Evolutionary conservation across 805 yeast genomes (phyloP).

Genomic region (Candida broadrunensis): DNA sequence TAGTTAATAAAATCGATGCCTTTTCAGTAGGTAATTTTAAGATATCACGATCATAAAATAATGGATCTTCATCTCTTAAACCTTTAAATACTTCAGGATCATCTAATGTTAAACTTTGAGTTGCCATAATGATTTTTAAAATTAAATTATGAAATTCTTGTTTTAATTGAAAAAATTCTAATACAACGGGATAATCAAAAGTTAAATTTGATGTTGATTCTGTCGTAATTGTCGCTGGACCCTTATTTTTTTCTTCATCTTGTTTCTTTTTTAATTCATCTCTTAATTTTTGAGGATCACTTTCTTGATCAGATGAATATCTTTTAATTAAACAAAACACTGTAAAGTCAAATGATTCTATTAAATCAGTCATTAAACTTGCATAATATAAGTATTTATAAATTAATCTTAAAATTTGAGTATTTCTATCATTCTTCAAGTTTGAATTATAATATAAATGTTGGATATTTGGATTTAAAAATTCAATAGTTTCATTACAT

Average conservation of each 20-base stretch:
- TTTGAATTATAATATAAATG: constrained; percentile 32
- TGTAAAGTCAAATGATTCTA: constrained; percentile 63
- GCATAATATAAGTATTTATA: constrained; percentile 52
- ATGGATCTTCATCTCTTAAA: constrained; percentile 52
- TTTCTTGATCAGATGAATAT: constrained; percentile 17
- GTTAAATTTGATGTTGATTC: constrained; percentile 20
- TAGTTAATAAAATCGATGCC: constrained; percentile 46
- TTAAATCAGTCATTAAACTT: constrained; percentile 46
- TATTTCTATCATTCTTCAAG: constrained; percentile 43
- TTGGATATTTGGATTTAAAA: constrained; percentile 36
- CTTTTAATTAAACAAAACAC: constrained; percentile 45
- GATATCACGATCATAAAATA: constrained; percentile 37
- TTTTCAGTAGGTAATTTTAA: constrained; percentile 44
- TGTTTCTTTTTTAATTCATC: constrained; percentile 5
- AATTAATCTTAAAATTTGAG: constrained; percentile 49
- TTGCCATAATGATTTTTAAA: constrained; percentile 57
- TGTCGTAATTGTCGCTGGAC: neutral
- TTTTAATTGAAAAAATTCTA: constrained; percentile 74
- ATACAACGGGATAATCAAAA: constrained; percentile 49
- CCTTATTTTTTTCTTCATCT: constrained; percentile 2
- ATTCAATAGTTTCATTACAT: constrained; percentile 40
- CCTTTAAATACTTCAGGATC: constrained; percentile 76
- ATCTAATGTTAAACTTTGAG: constrained; percentile 65
- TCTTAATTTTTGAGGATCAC: constrained; percentile 10
- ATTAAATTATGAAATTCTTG: constrained; percentile 67